Percentiles rank a stretch among this genome's conserved stretches.
phyloP scores from a whole-genome alignment of 768 basidiomycete species.

The Boletales sp. region DNA sequence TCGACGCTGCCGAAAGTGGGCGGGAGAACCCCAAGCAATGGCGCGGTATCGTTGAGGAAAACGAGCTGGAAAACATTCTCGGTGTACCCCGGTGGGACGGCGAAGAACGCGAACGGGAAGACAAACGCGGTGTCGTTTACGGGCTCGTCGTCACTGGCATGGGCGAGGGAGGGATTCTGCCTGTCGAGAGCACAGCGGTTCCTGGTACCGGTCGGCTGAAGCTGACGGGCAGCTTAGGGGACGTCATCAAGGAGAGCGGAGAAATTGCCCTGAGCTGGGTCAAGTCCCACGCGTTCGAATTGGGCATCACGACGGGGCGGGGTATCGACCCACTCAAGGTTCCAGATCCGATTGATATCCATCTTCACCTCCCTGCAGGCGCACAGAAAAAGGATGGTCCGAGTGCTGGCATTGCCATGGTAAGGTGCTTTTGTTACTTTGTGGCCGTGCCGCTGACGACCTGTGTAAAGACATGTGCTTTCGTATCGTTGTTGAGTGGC shows the following conservation, averaged over 20 bases:
- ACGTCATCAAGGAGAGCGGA: constrained; percentile 90
- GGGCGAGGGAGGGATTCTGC: constrained; percentile 81
- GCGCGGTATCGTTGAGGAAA: constrained; percentile 54
- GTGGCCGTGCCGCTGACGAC: not conserved
- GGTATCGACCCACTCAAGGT: constrained; percentile 73
- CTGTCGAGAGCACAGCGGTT: constrained; percentile 78
- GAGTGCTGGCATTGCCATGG: constrained; percentile 87
- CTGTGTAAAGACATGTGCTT: constrained; percentile 62
- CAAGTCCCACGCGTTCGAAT: constrained; percentile 75
- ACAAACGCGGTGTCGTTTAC: constrained; percentile 73
- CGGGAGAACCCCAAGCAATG: constrained; percentile 42
- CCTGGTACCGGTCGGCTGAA: constrained; percentile 74
- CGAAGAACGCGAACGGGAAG: constrained; percentile 74
- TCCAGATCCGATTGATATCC: constrained; percentile 73
- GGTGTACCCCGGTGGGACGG: constrained; percentile 79
- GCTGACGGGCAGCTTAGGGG: constrained; percentile 81
- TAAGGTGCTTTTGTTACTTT: constrained; percentile 21
- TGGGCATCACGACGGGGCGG: constrained; percentile 69
- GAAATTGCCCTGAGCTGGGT: constrained; percentile 93
- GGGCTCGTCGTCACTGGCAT: constrained; percentile 86
- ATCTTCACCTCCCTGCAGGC: constrained; percentile 85
- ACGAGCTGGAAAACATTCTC: constrained; percentile 79
- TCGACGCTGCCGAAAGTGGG: constrained; percentile 27
- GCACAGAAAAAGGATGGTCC: constrained; percentile 94
- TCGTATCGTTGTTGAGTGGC: constrained; percentile 81